Base-by-base conservation (phyloP, 192 early-diverging fungal species). In the Irineochytrium annulatum region DNA sequence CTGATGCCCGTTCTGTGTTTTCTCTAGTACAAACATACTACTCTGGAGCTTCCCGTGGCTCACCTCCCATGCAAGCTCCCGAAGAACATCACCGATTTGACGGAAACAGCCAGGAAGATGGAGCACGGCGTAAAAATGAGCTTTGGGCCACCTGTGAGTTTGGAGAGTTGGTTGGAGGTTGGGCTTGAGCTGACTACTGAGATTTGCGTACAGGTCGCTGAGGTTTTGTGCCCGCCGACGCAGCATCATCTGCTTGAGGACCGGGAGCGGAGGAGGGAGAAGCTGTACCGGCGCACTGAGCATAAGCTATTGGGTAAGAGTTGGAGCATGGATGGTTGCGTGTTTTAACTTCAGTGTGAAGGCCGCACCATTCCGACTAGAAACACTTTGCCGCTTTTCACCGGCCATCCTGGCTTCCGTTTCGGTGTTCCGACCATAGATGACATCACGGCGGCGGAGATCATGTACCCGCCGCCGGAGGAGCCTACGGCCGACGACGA, bases 371-470 rank as follows among this genome's bases (percentile, higher is more conserved):
- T 49, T 20, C 46, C 46, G 8, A 49, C 46, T 49, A 24, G 46
- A 14, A 22, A 22, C 30, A 46, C 48, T 34, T 32, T 74, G 5
- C 72, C 72, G n/a, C 54, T 22, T n/a, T 67, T 74, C 59, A 58
- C 48, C 20, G 39, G 34, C 20, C 57, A 71, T 17, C 33, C 53
- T 0, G 49, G 59, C 16, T 74, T 74, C 34, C 19, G 57, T 62
- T 74, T 74, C 57, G 72, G 72, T 19, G 60, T 65, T 49, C 60
- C 61, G 4, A 73, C 72, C 1, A 51, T 74, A 13, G 34, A 43
- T 56, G 72, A 67, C 28, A 68, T 63, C 26, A 48, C 37, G 28
- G 72, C 64, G 1, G 60, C 52, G 37, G 53, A 69, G 19, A 74
- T 74, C 30, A 70, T 74, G 72, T 67, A 74, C 57, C 68, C 72